Conservation (phyloP, 2,329 filamentous ascomycete genomes). For the Lasiodiplodia theobromae region DNA sequence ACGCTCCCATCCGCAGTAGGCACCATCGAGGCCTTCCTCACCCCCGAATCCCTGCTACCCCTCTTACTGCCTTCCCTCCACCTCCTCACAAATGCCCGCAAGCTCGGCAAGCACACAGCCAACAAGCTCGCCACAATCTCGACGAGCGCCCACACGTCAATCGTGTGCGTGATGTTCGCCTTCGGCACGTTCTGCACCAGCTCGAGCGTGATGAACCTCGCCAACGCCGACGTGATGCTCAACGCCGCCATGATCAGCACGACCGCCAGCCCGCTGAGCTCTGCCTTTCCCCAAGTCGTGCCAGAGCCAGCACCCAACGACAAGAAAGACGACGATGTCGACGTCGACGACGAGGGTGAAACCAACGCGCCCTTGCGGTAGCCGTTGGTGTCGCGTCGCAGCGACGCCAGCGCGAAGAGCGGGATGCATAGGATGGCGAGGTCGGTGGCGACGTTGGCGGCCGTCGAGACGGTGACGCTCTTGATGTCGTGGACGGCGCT, state of each 20-base stretch:
- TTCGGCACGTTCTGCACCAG: conserved; percentile 36
- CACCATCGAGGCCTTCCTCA: not conserved
- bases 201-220: conserved; percentile 40
- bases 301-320: not conserved
- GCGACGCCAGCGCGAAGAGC: conserved; percentile 36
- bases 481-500: conserved; percentile 39
- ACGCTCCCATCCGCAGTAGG: not conserved
- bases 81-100: conserved; percentile 37
- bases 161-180: conserved; percentile 42
- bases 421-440: conserved; percentile 40
- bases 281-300: conserved; percentile 32
- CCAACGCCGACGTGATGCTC: conserved; percentile 38
- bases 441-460: conserved; percentile 41
- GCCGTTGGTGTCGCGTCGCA: conserved; percentile 16
- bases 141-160: conserved; percentile 44
- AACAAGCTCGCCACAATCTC: conserved; percentile 41
- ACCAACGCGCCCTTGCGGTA: not conserved
- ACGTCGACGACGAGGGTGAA: not conserved
- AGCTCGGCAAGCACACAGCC: conserved; percentile 39
- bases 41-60: conserved; percentile 1
- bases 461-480: conserved; percentile 39
- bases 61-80: conserved; percentile 23
- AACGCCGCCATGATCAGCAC: conserved; percentile 41
- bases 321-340: not conserved
- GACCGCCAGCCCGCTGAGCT: conserved; percentile 38